phyloP scores from a whole-genome alignment of 1,284 basidiomycete species.

The Rhodotorula sp. region DNA sequence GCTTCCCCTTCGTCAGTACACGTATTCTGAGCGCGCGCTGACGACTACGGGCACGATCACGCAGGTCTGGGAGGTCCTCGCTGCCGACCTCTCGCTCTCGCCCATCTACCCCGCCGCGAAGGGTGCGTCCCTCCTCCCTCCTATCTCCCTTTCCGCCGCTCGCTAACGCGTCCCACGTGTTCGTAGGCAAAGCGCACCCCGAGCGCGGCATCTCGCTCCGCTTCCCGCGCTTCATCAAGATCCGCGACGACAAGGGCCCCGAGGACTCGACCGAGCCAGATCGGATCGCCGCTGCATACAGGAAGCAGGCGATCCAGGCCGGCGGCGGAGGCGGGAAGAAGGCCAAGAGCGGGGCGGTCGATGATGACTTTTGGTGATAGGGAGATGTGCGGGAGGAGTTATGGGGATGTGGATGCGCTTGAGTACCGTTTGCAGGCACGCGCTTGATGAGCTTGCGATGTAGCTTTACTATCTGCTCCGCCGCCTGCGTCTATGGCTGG shows the following conservation, averaged over 20 bases:
- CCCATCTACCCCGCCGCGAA: conserved; percentile 97
- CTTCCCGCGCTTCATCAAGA: conserved; percentile 89
- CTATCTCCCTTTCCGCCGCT: neutral
- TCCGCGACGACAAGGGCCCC: conserved; percentile 88
- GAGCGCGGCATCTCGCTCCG: conserved; percentile 89
- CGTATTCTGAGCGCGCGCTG: conserved; percentile 41
- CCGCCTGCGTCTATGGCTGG: no score
- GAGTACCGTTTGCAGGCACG: no score
- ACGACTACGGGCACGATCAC: conserved; percentile 54
- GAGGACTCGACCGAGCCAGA: conserved; percentile 92
- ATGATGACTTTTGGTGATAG: conserved; percentile 80
- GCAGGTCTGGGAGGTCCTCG: conserved; percentile 89
- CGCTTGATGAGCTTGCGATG: neutral
- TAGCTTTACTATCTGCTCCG: neutral
- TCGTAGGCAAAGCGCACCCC: conserved; percentile 53
- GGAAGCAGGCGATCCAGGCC: conserved; percentile 77
- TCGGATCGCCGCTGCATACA: conserved; percentile 96
- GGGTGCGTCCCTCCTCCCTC: conserved; percentile 61
- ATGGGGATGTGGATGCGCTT: no score
- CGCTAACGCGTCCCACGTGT: neutral
- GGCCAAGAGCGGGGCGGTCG: conserved; percentile 59
- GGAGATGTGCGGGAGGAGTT: neutral
- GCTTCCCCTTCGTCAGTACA: conserved; percentile 24
- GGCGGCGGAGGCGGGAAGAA: conserved; percentile 50
- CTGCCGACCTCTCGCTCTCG: conserved; percentile 93